A percentile compares a stretch with the other conserved stretches of the same genome.
phyloP scores from a whole-genome alignment of 768 basidiomycete species.

The Lactarius hengduanensis region DNA sequence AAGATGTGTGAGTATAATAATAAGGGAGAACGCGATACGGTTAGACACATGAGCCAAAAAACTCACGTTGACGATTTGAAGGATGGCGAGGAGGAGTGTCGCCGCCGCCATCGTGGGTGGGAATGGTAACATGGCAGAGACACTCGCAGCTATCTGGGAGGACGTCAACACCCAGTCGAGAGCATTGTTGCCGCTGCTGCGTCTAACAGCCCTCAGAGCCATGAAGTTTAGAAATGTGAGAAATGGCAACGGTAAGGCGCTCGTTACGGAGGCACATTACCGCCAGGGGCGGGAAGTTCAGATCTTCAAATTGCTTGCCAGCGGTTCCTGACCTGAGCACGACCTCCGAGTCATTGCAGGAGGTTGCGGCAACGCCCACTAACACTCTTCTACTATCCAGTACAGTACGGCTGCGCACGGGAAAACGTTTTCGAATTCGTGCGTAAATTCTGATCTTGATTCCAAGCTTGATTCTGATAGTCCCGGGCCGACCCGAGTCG shows the following conservation, averaged over 20 bases:
- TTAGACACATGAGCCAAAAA: neutral
- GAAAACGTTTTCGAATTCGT: too few relatives aligned
- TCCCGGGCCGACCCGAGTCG: too few relatives aligned
- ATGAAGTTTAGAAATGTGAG: constrained; percentile 1
- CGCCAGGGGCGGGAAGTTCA: neutral
- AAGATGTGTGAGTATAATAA: neutral
- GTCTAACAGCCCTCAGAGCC: constrained; percentile 23
- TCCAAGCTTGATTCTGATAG: too few relatives aligned
- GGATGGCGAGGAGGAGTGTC: constrained; percentile 24
- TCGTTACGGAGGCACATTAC: neutral
- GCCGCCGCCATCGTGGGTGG: constrained; percentile 24
- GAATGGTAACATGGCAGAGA: constrained; percentile 23
- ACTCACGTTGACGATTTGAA: constrained; percentile 26
- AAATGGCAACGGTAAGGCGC: neutral
- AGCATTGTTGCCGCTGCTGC: constrained; percentile 24
- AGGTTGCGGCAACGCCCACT: too few relatives aligned
- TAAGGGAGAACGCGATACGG: neutral
- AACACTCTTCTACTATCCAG: too few relatives aligned
- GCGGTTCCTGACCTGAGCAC: too few relatives aligned
- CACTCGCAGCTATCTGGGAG: constrained; percentile 17
- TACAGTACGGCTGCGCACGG: too few relatives aligned
- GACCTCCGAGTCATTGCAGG: too few relatives aligned
- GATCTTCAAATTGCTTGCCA: too few relatives aligned
- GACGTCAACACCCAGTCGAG: constrained; percentile 22
- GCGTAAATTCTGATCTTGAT: too few relatives aligned